phyloP scores from a whole-genome alignment of 2,329 filamentous ascomycete genomes.

The Sordariomycetes sp. region DNA sequence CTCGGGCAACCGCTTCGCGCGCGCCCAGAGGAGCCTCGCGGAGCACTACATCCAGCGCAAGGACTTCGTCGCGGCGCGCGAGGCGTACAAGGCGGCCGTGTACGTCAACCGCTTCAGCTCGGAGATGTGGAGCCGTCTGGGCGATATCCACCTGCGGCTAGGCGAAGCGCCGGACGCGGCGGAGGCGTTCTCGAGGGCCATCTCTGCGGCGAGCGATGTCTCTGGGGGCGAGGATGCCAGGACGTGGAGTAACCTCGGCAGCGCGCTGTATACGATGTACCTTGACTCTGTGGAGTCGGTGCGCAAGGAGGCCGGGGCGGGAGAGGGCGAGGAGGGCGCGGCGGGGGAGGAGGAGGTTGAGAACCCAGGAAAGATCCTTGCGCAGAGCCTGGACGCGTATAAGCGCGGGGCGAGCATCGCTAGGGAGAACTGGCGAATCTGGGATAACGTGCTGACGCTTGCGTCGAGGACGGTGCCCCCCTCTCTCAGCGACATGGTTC shows the following conservation, averaged over 20 bases:
- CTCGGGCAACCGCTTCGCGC: constrained; percentile 66
- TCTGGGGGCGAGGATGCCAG: constrained; percentile 81
- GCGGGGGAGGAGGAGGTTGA: constrained; percentile 7
- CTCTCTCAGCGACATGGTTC: constrained; percentile 60
- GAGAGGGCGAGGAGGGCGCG: constrained; percentile 16
- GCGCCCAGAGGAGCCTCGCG: constrained; percentile 78
- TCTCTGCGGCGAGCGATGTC: constrained; percentile 43
- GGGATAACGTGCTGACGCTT: constrained; percentile 90
- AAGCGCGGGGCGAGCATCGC: constrained; percentile 78
- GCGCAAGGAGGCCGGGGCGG: constrained; percentile 12
- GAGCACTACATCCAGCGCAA: constrained; percentile 58
- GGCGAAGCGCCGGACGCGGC: constrained; percentile 66
- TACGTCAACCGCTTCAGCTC: constrained; percentile 69
- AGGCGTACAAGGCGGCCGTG: constrained; percentile 68
- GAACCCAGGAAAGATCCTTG: constrained; percentile 46
- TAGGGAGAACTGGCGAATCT: constrained; percentile 81
- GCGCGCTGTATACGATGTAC: constrained; percentile 62
- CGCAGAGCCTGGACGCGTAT: constrained; percentile 70
- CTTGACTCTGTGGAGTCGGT: constrained; percentile 30
- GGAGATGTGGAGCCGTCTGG: constrained; percentile 78
- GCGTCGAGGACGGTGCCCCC: constrained; percentile 66
- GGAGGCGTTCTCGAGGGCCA: constrained; percentile 70
- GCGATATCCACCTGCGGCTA: constrained; percentile 74
- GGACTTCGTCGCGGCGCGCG: constrained; percentile 55
- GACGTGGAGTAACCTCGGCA: constrained; percentile 90